phyloP scores from a whole-genome alignment of 73 alveolate species.

The Paramecium sonneborni region DNA sequence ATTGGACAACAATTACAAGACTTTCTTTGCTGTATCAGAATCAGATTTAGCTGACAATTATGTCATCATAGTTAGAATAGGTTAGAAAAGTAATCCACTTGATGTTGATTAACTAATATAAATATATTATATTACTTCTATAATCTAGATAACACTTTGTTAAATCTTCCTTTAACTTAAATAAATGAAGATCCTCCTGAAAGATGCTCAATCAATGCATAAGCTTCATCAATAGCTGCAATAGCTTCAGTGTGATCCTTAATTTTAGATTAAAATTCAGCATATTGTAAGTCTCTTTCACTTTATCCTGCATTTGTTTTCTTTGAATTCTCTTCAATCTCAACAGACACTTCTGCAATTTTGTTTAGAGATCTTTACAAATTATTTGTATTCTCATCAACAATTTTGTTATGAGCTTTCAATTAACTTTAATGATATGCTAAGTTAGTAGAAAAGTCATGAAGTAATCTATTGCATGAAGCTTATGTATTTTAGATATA shows the following conservation, averaged over 20 bases:
- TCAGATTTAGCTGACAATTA: conserved; percentile 39
- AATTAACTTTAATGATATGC: conserved; percentile 44
- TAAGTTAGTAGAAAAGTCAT: conserved; percentile 36
- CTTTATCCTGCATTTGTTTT: conserved; percentile 47
- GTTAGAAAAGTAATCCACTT: conserved; percentile 11
- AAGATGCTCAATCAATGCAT: conserved; percentile 44
- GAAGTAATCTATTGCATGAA: conserved; percentile 44
- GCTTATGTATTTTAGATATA: conserved; percentile 28
- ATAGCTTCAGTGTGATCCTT: conserved; percentile 54
- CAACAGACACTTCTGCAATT: conserved; percentile 56
- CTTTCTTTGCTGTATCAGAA: conserved; percentile 39
- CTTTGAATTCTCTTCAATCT: conserved; percentile 45
- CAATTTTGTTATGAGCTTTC: conserved; percentile 43
- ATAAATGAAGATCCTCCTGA: conserved; percentile 55
- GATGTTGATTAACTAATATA: neutral
- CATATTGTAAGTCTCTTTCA: conserved; percentile 53
- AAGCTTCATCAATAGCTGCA: conserved; percentile 53
- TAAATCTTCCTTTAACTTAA: conserved; percentile 39
- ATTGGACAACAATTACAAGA: conserved; percentile 24
- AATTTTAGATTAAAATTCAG: conserved; percentile 27
- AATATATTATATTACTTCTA: neutral
- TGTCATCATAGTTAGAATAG: conserved; percentile 53
- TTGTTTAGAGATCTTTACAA: conserved; percentile 4
- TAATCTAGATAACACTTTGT: conserved; percentile 12
- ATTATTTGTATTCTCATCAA: conserved; percentile 34